phyloP scores from a whole-genome alignment of 169 alveolate species.

The Condylostoma magnum region DNA sequence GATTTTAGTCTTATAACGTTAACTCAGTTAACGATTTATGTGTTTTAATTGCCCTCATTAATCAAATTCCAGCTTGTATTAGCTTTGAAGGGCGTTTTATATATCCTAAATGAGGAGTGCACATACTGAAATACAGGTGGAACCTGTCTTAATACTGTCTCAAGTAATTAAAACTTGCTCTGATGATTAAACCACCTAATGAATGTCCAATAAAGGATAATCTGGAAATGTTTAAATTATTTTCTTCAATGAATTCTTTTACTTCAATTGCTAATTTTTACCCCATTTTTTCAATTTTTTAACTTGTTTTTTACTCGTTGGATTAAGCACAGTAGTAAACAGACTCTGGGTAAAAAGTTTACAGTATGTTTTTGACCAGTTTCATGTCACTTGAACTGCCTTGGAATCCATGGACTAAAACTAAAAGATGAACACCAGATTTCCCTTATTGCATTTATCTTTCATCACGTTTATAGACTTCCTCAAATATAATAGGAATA shows the following conservation, averaged over 20 bases:
- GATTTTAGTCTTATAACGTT: conserved; percentile 75
- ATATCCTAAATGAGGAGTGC: conserved; percentile 85
- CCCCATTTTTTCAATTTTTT: conserved; percentile 78
- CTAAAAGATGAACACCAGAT: conserved; percentile 79
- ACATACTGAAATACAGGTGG: conserved; percentile 68
- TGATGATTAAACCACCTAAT: conserved; percentile 84
- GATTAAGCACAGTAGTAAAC: conserved; percentile 64
- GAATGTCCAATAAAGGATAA: conserved; percentile 87
- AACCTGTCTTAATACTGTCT: conserved; percentile 63
- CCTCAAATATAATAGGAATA: conserved; percentile 66
- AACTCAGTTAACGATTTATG: conserved; percentile 64
- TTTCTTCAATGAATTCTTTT: conserved; percentile 58
- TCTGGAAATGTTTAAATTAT: conserved; percentile 60
- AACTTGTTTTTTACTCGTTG: conserved; percentile 80
- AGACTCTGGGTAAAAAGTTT: conserved; percentile 73
- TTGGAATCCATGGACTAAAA: conserved; percentile 85
- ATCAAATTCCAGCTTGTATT: conserved; percentile 83
- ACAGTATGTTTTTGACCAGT: conserved; percentile 70
- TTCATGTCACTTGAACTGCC: conserved; percentile 86
- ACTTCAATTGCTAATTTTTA: conserved; percentile 78
- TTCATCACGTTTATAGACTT: conserved; percentile 46
- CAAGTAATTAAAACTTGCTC: conserved; percentile 80
- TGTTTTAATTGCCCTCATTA: conserved; percentile 72
- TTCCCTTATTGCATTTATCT: conserved; percentile 55
- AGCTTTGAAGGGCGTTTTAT: conserved; percentile 71